These are phyloP conservation scores for Calycina marina DNA, from an alignment of 2,329 filamentous ascomycete genomes.

Conservation along the genomic window DNA sequence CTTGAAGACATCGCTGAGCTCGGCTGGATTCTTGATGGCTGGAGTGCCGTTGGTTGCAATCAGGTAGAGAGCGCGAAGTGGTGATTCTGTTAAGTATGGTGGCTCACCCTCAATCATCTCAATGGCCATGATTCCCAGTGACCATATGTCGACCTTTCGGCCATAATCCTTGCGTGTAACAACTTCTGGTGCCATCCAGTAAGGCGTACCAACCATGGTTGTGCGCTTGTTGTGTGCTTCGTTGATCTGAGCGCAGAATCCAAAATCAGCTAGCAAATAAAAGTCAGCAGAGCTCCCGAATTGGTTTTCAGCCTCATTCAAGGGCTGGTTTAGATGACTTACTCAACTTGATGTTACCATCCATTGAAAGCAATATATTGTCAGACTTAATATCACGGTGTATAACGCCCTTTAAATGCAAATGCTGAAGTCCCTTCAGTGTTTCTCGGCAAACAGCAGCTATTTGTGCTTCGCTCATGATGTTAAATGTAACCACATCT, in stretches of 20 bases:
- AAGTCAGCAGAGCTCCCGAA: no score
- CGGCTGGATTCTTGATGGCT: conserved; percentile 82
- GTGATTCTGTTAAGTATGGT: conserved; percentile 90
- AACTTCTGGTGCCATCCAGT: conserved; percentile 99
- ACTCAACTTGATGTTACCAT: conserved; percentile 97
- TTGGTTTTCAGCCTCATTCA: conserved; percentile 20
- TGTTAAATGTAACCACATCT: conserved; percentile 97
- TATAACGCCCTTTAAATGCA: conserved; percentile 96
- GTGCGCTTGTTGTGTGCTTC: conserved; percentile 94
- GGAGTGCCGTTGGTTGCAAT: conserved; percentile 97
- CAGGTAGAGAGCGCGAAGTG: conserved; percentile 80
- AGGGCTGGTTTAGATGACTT: conserved; percentile 25
- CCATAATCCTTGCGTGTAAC: conserved; percentile 97
- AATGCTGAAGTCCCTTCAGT: conserved; percentile 76
- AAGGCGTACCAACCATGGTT: conserved; percentile 97
- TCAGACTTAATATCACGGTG: conserved; percentile 99
- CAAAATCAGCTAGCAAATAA: conserved; percentile 96
- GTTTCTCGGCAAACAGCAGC: conserved; percentile 92
- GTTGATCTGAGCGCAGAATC: conserved; percentile 97
- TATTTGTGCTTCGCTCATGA: conserved; percentile 97
- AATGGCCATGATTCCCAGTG: conserved; percentile 96
- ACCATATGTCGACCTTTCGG: conserved; percentile 98
- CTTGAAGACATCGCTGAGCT: conserved; percentile 65
- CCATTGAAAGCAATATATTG: conserved; percentile 85
- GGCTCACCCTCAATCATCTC: conserved; percentile 99